Percentiles rank a stretch among this genome's conserved stretches.
Conservation (phyloP, 176 grass and related monocot genomes). For the Urochloa ruziziensis region DNA sequence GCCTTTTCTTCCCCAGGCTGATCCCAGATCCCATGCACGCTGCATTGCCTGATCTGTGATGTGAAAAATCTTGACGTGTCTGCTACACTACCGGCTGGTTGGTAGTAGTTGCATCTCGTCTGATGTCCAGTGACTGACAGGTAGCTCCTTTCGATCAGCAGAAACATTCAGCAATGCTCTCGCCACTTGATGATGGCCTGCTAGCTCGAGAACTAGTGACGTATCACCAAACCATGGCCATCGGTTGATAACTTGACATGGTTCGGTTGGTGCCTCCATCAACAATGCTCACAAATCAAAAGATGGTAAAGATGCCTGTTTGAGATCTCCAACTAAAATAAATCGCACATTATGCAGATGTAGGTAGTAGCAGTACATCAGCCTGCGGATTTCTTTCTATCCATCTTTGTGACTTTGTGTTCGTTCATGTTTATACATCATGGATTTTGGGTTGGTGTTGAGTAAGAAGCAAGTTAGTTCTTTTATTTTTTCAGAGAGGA, state of each 20-base stretch:
- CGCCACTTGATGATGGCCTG: background rate
- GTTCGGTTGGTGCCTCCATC: conserved; percentile 22
- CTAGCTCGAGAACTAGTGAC: conserved; percentile 25
- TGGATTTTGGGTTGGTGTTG: background rate
- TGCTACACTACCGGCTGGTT: background rate
- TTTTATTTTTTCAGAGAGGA: background rate
- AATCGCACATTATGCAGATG: background rate
- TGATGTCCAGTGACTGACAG: background rate
- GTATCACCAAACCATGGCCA: conserved; percentile 27
- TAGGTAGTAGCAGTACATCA: background rate
- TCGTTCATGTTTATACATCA: conserved; percentile 13
- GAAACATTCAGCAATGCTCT: background rate
- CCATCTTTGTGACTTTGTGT: background rate
- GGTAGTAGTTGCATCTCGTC: background rate
- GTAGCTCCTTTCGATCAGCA: background rate
- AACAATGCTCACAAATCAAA: background rate
- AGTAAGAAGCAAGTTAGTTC: conserved; percentile 2
- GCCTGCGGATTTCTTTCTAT: background rate
- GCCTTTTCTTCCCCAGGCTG: background rate
- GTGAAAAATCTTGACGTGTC: background rate
- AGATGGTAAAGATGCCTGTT: background rate
- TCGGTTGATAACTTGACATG: conserved; percentile 6
- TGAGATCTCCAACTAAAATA: conserved; percentile 15
- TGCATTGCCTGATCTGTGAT: background rate
- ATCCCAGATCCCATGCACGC: background rate